These are phyloP conservation scores for Emmonsiellopsis sp. DNA, from an alignment of 2,329 filamentous ascomycete species.

Conservation along the genomic window DNA sequence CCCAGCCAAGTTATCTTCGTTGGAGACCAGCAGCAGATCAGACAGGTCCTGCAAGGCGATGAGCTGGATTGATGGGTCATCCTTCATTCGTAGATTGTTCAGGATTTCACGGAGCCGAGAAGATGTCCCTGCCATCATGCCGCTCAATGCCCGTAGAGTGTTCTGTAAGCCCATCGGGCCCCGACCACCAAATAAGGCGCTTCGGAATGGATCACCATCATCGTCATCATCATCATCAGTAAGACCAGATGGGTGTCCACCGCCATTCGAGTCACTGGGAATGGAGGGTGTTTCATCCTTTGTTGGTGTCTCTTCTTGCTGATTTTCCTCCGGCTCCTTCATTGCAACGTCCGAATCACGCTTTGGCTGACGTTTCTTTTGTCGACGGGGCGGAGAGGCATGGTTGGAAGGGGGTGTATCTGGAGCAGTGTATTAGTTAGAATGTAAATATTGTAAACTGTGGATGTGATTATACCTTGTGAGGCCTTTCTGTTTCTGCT, in stretches of 20 bases:
- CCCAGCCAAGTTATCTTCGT: slow-evolving; percentile 90
- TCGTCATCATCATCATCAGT: slow-evolving; percentile 55
- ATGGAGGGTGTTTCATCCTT: slow-evolving; percentile 45
- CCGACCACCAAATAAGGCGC: slow-evolving; percentile 55
- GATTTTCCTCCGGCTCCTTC: slow-evolving; percentile 56
- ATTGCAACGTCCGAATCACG: slow-evolving; percentile 59
- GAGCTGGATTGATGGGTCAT: slow-evolving; percentile 77
- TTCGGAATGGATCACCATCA: slow-evolving; percentile 52
- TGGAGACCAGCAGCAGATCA: slow-evolving; percentile 85
- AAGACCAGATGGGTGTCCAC: slow-evolving; percentile 18
- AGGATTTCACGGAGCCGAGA: slow-evolving; percentile 70
- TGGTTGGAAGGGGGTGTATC: slow-evolving; percentile 25
- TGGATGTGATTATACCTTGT: slow-evolving; percentile 34
- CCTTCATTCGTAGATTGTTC: slow-evolving; percentile 66
- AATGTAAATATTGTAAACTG: background rate
- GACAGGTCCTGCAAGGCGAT: slow-evolving; percentile 90
- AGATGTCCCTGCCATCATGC: slow-evolving; percentile 82
- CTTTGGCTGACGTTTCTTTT: slow-evolving; percentile 45
- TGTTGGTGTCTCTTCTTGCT: slow-evolving; percentile 33
- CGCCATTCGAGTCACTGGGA: slow-evolving; percentile 57
- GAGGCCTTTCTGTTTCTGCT: slow-evolving; percentile 58
- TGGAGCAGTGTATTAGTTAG: slow-evolving; percentile 10
- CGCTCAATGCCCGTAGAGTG: slow-evolving; percentile 76
- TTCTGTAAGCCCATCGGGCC: slow-evolving; percentile 60
- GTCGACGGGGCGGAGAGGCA: slow-evolving; percentile 30